Percentiles rank a stretch among this genome's conserved stretches.
Conservation (phyloP, 2,329 filamentous ascomycete genomes). For the Dothideomycetidae sp. region DNA sequence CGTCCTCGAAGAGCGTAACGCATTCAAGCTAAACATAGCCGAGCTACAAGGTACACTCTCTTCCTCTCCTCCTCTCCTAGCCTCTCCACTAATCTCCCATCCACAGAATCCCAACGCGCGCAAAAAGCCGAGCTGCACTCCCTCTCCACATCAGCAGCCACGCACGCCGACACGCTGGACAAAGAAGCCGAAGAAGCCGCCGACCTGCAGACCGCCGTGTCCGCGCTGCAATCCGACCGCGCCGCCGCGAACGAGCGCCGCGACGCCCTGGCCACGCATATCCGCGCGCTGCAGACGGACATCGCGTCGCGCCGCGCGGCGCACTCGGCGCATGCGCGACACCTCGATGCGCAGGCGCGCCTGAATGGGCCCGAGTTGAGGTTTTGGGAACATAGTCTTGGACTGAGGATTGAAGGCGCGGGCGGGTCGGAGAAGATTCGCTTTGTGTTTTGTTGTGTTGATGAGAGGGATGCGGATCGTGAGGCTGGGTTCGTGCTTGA, state of each 20-base stretch:
- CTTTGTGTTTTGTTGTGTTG: conserved; percentile 76
- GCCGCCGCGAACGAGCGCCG: conserved; percentile 41
- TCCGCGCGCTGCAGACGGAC: conserved; percentile 51
- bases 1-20: conserved; percentile 83
- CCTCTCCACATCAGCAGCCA: conserved; percentile 52
- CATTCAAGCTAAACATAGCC: conserved; percentile 79
- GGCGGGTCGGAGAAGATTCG: conserved; percentile 60
- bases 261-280: conserved; percentile 42
- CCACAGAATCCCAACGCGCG: conserved; percentile 76
- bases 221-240: conserved; percentile 40
- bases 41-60: conserved; percentile 61
- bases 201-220: conserved; percentile 48
- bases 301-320: conserved; percentile 58
- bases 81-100: conserved; percentile 9
- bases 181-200: conserved; percentile 62
- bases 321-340: conserved; percentile 55
- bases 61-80: neutral
- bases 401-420: conserved; percentile 76
- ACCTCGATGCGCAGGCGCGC: conserved; percentile 68
- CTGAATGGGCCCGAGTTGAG: conserved; percentile 88
- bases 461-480: conserved; percentile 73
- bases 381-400: conserved; percentile 89
- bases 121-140: conserved; percentile 81
- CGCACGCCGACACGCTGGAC: conserved; percentile 57
- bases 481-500: conserved; percentile 91